A percentile compares a stretch with the other conserved stretches of the same genome.
Evolutionary conservation across 139 green algal species (phyloP).

Genomic region (Chlorella sp.): DNA sequence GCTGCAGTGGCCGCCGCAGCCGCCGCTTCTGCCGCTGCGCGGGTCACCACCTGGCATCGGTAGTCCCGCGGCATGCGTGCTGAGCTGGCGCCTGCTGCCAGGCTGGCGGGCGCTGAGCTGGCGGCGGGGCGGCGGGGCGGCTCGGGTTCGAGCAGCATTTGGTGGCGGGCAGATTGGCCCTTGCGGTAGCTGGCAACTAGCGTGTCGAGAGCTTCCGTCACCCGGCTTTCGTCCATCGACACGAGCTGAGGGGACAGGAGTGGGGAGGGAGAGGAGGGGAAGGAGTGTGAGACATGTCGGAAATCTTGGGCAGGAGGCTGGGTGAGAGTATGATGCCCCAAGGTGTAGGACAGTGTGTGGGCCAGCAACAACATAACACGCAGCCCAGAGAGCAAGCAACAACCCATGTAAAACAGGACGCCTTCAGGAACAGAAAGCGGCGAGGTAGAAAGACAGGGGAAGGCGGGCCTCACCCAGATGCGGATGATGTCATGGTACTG

Average conservation of each 20-base stretch:
- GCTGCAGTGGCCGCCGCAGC: background rate
- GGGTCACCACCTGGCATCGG: background rate
- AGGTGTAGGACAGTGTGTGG: background rate
- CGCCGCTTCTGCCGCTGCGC: background rate
- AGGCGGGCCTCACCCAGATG: background rate
- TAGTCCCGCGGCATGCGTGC: slow-evolving; percentile 13
- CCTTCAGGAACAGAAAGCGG: background rate
- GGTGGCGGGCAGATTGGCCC: background rate
- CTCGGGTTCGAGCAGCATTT: slow-evolving; percentile 8
- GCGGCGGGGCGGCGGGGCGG: background rate
- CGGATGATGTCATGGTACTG: slow-evolving; percentile 24
- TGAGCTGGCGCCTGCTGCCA: background rate
- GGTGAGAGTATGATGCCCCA: background rate
- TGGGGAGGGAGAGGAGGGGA: background rate
- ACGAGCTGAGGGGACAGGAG: background rate
- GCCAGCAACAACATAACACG: background rate
- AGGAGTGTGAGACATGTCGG: background rate
- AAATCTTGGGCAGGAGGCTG: background rate
- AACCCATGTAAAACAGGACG: background rate
- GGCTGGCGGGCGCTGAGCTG: background rate
- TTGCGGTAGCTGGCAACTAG: slow-evolving; percentile 7
- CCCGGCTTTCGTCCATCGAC: background rate
- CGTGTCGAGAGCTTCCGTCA: slow-evolving; percentile 4
- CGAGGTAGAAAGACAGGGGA: background rate
- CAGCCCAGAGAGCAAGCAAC: background rate